These are phyloP conservation scores for Anthostomella pinea DNA, from an alignment of 2,329 filamentous ascomycete genomes.

Conservation along the genomic window DNA sequence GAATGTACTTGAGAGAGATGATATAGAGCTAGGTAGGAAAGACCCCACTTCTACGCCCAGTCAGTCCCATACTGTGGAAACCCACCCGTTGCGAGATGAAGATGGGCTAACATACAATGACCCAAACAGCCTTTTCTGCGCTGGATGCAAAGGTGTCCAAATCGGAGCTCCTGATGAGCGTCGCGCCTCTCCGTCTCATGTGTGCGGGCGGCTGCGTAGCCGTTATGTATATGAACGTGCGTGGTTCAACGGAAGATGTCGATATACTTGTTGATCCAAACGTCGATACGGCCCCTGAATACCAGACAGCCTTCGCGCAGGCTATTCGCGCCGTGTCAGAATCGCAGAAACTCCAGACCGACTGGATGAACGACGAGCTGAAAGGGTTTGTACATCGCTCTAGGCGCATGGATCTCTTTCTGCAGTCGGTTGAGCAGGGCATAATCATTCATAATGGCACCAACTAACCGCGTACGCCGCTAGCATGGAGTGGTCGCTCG, in stretches of 20 bases:
- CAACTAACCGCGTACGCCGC: constrained; percentile 25
- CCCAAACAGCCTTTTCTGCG: constrained; percentile 21
- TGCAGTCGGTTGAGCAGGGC: constrained; percentile 22
- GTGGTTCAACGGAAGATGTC: constrained; percentile 21
- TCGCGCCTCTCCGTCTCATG: constrained; percentile 28
- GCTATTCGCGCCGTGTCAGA: constrained; percentile 14
- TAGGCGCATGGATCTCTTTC: constrained; percentile 19
- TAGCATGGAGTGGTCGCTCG: constrained; percentile 24
- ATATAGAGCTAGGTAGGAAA: no score
- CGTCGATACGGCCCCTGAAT: constrained; percentile 19
- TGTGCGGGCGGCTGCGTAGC: constrained; percentile 23
- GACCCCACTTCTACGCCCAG: no score
- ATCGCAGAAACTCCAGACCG: constrained; percentile 3
- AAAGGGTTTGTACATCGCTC: constrained; percentile 17
- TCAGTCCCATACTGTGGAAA: no score
- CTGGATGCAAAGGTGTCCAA: constrained; percentile 22
- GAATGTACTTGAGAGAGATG: no score
- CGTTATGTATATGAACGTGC: constrained; percentile 21
- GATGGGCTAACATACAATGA: no score
- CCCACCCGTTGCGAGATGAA: no score
- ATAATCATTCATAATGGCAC: constrained; percentile 21
- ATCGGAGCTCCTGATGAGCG: constrained; percentile 25
- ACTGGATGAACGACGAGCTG: constrained; percentile 26
- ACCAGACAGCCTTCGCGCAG: constrained; percentile 15
- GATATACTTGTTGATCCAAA: constrained; percentile 28